phyloP scores from a whole-genome alignment of 176 grass and related monocot genomes.

The Tillandsia fasciculata region DNA sequence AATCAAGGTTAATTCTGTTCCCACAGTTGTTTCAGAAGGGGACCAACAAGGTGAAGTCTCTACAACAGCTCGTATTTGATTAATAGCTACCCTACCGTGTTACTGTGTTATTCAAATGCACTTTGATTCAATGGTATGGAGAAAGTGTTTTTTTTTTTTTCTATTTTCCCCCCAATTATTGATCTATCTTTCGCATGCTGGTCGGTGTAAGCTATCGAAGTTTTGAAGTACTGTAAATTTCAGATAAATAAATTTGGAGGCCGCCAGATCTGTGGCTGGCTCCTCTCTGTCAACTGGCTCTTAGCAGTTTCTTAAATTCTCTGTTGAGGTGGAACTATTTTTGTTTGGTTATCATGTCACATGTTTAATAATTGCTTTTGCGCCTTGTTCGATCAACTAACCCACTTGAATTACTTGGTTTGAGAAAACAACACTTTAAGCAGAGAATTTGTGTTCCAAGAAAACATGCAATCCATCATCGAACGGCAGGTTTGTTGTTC shows the following conservation, averaged over 20 bases:
- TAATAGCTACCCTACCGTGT: neutral
- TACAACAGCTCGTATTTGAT: conserved; percentile 33
- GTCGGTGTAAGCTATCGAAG: neutral
- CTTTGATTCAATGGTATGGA: conserved; percentile 9
- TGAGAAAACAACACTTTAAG: no score
- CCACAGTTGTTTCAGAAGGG: conserved; percentile 35
- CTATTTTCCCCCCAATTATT: no score
- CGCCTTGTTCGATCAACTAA: no score
- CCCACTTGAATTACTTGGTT: no score
- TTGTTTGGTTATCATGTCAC: neutral
- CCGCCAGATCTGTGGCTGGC: neutral
- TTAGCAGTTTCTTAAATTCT: neutral
- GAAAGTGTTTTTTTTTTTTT: neutral
- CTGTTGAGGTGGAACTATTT: conserved; percentile 2
- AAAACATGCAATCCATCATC: neutral
- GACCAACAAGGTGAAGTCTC: conserved; percentile 48
- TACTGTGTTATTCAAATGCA: conserved; percentile 7
- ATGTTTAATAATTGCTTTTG: conserved; percentile 15
- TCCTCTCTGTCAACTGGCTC: neutral
- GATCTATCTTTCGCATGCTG: neutral
- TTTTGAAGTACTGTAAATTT: neutral
- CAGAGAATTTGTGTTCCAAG: neutral
- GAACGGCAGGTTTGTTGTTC: conserved; percentile 12
- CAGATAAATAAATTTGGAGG: neutral
- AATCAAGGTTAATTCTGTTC: conserved; percentile 28